These are phyloP conservation scores for Aspergillus oerlinghausenensis DNA, from an alignment of 2,329 filamentous ascomycete species.

Conservation along the genomic window DNA sequence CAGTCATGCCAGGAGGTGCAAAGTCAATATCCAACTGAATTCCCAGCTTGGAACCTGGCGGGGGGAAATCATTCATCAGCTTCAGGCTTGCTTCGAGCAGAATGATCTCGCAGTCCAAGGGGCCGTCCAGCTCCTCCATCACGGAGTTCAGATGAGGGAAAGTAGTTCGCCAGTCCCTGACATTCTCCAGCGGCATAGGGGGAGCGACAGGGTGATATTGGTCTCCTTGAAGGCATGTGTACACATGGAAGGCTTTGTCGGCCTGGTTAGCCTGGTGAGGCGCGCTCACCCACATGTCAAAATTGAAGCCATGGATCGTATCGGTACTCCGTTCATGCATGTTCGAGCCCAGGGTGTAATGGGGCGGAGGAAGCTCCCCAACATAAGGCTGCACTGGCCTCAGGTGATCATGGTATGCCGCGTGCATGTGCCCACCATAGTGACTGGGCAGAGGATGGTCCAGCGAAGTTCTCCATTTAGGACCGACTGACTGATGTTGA, in stretches of 20 bases:
- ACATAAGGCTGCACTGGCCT: constrained; percentile 30
- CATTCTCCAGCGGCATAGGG: constrained; percentile 37
- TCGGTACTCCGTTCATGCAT: constrained; percentile 27
- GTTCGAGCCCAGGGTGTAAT: constrained; percentile 30
- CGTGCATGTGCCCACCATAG: constrained; percentile 23
- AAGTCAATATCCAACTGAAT: constrained; percentile 42
- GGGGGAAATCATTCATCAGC: constrained; percentile 42
- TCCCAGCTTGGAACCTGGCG: constrained; percentile 36
- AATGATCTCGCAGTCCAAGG: constrained; percentile 40
- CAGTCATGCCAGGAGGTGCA: constrained; percentile 28
- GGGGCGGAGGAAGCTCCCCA: constrained; percentile 31
- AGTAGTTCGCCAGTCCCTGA: constrained; percentile 36
- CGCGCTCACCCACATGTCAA: constrained; percentile 45
- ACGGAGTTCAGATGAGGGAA: constrained; percentile 39
- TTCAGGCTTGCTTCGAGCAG: constrained; percentile 41
- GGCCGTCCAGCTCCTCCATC: constrained; percentile 29
- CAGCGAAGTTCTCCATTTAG: constrained; percentile 30
- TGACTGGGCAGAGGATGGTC: constrained; percentile 29
- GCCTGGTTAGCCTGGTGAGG: constrained; percentile 32
- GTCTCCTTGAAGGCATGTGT: constrained; percentile 40
- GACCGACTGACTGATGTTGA: constrained; percentile 28
- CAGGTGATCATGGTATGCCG: constrained; percentile 29
- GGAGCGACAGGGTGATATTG: constrained; percentile 30
- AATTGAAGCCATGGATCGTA: constrained; percentile 34
- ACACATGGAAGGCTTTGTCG: constrained; percentile 41